These are phyloP conservation scores for Apiosordaria backusii DNA, from an alignment of 495 filamentous ascomycete genomes.

Conservation along the genomic window DNA sequence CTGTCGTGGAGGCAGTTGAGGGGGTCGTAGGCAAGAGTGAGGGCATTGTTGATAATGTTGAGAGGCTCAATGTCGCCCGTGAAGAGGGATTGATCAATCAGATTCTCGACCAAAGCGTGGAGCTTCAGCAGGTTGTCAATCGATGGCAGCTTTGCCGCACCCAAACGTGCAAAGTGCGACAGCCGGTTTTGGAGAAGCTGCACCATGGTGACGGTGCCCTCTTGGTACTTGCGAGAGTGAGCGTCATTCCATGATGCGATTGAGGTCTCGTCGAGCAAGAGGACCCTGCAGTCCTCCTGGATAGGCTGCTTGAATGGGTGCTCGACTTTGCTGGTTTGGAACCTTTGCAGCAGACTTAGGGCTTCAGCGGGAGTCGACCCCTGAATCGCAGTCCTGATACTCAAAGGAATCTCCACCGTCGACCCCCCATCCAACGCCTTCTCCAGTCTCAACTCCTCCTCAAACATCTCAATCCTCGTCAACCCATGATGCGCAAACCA, in stretches of 20 bases:
- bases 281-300: slow-evolving; percentile 13
- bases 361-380: slow-evolving; percentile 20
- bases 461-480: slow-evolving; percentile 21
- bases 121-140: slow-evolving; percentile 11
- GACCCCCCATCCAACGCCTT: neutral
- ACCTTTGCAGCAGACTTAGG: slow-evolving; percentile 22
- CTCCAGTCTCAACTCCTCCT: slow-evolving; percentile 26
- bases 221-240: slow-evolving; percentile 16
- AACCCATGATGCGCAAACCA: slow-evolving; percentile 30
- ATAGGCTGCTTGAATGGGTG: slow-evolving; percentile 22
- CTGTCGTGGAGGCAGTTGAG: slow-evolving; percentile 11
- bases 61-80: slow-evolving; percentile 14
- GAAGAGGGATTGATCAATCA: slow-evolving; percentile 16
- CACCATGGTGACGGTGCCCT: slow-evolving; percentile 16
- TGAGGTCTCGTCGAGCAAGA: slow-evolving; percentile 20
- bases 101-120: slow-evolving; percentile 1
- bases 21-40: slow-evolving; percentile 19
- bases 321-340: slow-evolving; percentile 11
- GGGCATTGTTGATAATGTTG: slow-evolving; percentile 11
- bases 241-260: slow-evolving; percentile 21
- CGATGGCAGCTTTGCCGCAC: slow-evolving; percentile 12
- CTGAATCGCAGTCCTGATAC: slow-evolving; percentile 23
- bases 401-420: slow-evolving; percentile 10
- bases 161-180: slow-evolving; percentile 5
- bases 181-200: slow-evolving; percentile 20